Evolutionary conservation across 768 basidiomycete genomes (phyloP), one percentile per base, ranked within the genome.

Genomic region (Astraeus odoratus): DNA sequence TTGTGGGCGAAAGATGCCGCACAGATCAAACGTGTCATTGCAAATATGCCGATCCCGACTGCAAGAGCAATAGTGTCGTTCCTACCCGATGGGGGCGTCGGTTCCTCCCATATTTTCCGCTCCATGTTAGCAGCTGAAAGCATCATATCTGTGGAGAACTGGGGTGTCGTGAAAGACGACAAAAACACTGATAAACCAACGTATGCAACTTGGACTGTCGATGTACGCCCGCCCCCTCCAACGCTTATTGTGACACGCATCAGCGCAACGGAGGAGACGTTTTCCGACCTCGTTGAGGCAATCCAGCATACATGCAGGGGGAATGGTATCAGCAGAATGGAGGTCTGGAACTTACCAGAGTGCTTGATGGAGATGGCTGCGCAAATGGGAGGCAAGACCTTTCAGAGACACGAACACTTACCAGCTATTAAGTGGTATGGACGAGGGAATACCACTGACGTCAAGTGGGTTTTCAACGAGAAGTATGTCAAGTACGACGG

Each of bases 391-490:
- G 71, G 67, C 0, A 51, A 36, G 31, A 68, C 59, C 0, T 41
- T 54, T 35, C 53, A 61, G 34, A 61, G 75, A 31, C 52, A 57
- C 4, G 69, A 67, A 26, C 67, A 73, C 51, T 49, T 78, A 7
- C 61, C 73, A 4, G 55, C 69, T 2, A 64, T 77, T 46, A 74
- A 69, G 41, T 77, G 75, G 73, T 79, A 79, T 58, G 73, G 73
- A 27, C 18, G 45, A 13, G 70, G 67, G 46, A 23, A 51, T 2
- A 55, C 57, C 6, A 47, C 44, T 7, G 56, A 65, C 20, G 52
- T 76, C 13, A 57, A 62, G 10, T 79, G 77, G 77, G 36, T 65
- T 25, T 66, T 68, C 42, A 77, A 78, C 38, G 77, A 79, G 52
- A 73, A 67, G 75, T 73, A 26, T 41, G 64, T 24, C 29, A 19